These are phyloP conservation scores for Scheffersomyces cryptocercus DNA, from an alignment of 1,139 yeast species.

Conservation along the genomic window DNA sequence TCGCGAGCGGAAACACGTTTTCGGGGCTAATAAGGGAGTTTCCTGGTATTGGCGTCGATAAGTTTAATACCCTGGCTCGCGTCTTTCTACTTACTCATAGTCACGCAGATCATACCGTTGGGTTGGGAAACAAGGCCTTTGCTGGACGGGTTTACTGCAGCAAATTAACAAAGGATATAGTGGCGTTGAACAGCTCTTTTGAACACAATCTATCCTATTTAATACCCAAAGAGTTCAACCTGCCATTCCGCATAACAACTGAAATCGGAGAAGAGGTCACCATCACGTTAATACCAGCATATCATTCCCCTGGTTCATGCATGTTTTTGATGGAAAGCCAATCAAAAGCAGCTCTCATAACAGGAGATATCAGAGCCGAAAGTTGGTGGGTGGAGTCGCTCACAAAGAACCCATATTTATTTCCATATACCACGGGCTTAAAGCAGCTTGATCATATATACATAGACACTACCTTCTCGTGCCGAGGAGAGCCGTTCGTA, in stretches of 20 bases:
- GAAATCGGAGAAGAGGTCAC: constrained; percentile 13
- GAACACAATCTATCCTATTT: constrained; percentile 22
- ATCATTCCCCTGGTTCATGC: constrained; percentile 66
- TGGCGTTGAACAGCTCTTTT: constrained; percentile 26
- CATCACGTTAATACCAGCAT: constrained; percentile 38
- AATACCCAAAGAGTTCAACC: constrained; percentile 22
- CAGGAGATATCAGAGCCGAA: constrained; percentile 66
- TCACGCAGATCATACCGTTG: constrained; percentile 59
- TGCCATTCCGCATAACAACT: constrained; percentile 20
- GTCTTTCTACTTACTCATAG: constrained; percentile 51
- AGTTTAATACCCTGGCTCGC: constrained; percentile 33
- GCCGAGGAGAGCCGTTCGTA: constrained; percentile 51
- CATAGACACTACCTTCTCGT: constrained; percentile 58
- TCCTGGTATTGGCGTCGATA: constrained; percentile 43
- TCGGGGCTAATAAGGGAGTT: constrained; percentile 34
- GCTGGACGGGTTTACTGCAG: constrained; percentile 53
- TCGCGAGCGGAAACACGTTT: constrained; percentile 20
- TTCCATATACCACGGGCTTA: constrained; percentile 43
- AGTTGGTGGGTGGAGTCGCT: constrained; percentile 49
- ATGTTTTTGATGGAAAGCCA: constrained; percentile 53
- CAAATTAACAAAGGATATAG: constrained; percentile 40
- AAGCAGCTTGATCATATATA: constrained; percentile 47
- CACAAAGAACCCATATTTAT: constrained; percentile 36
- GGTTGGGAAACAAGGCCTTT: constrained; percentile 43
- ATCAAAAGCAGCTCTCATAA: constrained; percentile 40